Conservation (phyloP, 2,329 filamentous ascomycete genomes). For the Ophiostoma novo-ulmi region DNA sequence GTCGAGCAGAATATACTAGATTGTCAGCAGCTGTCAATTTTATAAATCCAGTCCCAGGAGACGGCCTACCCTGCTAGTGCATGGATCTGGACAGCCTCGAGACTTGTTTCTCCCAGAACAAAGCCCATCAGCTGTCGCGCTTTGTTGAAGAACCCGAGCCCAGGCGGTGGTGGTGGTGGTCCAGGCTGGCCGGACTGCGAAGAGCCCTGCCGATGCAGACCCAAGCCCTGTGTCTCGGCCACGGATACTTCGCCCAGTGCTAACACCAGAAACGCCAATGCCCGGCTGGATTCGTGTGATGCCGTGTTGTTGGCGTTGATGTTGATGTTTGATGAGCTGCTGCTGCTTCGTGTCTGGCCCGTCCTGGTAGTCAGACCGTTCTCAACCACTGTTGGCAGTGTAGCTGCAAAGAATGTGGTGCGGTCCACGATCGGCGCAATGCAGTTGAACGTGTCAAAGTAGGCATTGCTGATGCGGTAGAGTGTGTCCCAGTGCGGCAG, state of each 20-base stretch:
- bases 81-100: constrained; percentile 57
- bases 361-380: not conserved
- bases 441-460: constrained; percentile 57
- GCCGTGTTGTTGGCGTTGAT: constrained; percentile 33
- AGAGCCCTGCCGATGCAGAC: constrained; percentile 42
- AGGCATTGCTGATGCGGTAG: constrained; percentile 47
- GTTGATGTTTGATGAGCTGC: not conserved
- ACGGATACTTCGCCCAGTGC: constrained; percentile 55
- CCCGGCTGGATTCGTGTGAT: constrained; percentile 48
- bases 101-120: constrained; percentile 47
- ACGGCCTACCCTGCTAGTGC: constrained; percentile 48
- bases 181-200: constrained; percentile 43
- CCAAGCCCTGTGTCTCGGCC: constrained; percentile 43
- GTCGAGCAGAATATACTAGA: constrained; percentile 50
- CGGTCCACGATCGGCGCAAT: constrained; percentile 55
- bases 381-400: constrained; percentile 41
- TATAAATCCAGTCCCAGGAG: no score
- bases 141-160: constrained; percentile 57
- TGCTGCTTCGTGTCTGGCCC: not conserved
- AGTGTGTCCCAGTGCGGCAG: constrained; percentile 42
- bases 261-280: constrained; percentile 53
- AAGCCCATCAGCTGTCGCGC: constrained; percentile 57
- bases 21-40: not conserved
- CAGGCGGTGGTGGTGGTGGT: constrained; percentile 52
- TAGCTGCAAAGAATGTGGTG: constrained; percentile 48